A percentile compares a stretch with the other conserved stretches of the same genome.
phyloP scores from a whole-genome alignment of 495 filamentous ascomycete genomes.

The Bombardia bombarda region DNA sequence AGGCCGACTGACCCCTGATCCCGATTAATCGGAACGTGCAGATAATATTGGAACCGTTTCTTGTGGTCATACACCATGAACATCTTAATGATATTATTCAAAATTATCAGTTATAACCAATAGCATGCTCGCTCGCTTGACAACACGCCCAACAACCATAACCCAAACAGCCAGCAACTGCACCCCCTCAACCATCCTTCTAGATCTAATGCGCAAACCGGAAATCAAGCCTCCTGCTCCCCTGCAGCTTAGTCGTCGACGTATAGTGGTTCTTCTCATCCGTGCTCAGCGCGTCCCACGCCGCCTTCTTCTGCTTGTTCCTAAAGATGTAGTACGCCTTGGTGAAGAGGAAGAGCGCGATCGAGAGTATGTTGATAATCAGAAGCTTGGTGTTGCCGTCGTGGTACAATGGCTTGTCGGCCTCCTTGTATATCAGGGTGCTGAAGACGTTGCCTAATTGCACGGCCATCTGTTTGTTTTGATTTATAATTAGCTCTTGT shows the following conservation, averaged over 20 bases:
- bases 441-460: conserved; percentile 29
- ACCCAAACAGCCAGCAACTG: too few species aligned
- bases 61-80: too few species aligned
- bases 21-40: too few species aligned
- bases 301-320: conserved; percentile 30
- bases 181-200: neutral
- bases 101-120: too few species aligned
- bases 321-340: conserved; percentile 38
- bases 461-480: conserved; percentile 2
- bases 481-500: neutral
- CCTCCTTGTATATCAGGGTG: conserved; percentile 44
- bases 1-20: too few species aligned
- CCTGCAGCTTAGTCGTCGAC: conserved; percentile 26
- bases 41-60: too few species aligned
- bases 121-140: too few species aligned
- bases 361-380: conserved; percentile 32
- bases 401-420: conserved; percentile 57
- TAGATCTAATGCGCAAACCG: conserved; percentile 26
- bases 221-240: conserved; percentile 39
- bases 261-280: conserved; percentile 32
- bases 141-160: too few species aligned
- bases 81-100: too few species aligned
- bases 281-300: conserved; percentile 32
- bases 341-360: conserved; percentile 26
- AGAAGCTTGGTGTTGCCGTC: conserved; percentile 59